These are phyloP conservation scores for Cicer chorassanicum DNA, from an alignment of 306 rosid genomes.

Conservation along the genomic window DNA sequence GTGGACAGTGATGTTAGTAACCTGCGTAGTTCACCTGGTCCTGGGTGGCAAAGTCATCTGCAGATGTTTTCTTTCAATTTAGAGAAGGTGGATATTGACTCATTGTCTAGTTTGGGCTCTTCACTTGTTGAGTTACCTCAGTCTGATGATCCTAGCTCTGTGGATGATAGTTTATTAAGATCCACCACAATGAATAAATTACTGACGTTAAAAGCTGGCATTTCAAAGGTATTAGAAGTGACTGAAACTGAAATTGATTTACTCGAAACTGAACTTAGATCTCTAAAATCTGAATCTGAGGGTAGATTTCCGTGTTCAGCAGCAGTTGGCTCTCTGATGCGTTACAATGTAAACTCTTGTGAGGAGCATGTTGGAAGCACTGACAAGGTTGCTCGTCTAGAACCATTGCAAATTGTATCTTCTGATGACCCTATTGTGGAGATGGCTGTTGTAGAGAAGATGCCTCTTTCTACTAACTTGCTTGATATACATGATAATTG, in stretches of 20 bases:
- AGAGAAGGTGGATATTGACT: slow-evolving; percentile 62
- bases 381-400: slow-evolving; percentile 48
- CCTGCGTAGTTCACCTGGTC: slow-evolving; percentile 57
- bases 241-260: slow-evolving; percentile 79
- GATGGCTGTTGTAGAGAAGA: slow-evolving; percentile 50
- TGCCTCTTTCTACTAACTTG: slow-evolving; percentile 47
- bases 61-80: slow-evolving; percentile 60
- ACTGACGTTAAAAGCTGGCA: slow-evolving; percentile 66
- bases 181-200: slow-evolving; percentile 67
- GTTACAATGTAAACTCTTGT: slow-evolving; percentile 46
- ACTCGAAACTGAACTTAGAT: slow-evolving; percentile 78
- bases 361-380: slow-evolving; percentile 47
- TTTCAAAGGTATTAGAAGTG: slow-evolving; percentile 74
- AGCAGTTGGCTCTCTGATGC: slow-evolving; percentile 53
- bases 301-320: slow-evolving; percentile 49
- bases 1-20: slow-evolving; percentile 55
- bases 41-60: slow-evolving; percentile 51
- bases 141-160: slow-evolving; percentile 56
- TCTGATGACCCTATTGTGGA: slow-evolving; percentile 46
- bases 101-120: slow-evolving; percentile 54
- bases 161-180: slow-evolving; percentile 50
- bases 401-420: slow-evolving; percentile 52
- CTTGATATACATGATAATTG: slow-evolving; percentile 43
- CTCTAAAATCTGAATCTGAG: slow-evolving; percentile 54
- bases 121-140: slow-evolving; percentile 61